Base-by-base conservation (phyloP, 2,329 filamentous ascomycete genomes). In the Fusarium tupiense region DNA sequence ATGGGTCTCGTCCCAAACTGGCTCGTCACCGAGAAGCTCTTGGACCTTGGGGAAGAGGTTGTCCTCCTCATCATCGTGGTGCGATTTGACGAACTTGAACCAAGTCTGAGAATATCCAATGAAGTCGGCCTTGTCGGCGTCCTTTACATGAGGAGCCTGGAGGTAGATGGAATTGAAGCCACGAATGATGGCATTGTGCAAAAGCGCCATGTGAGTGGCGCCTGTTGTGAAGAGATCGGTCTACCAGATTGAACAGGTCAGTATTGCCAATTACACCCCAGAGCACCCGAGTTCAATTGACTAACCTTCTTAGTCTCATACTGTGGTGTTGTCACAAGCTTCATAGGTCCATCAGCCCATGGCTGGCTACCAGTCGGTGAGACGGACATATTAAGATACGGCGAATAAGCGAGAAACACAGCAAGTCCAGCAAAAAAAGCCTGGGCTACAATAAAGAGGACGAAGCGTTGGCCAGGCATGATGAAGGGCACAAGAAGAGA, bases 81-180 rank as follows among this genome's bases (percentile, higher is more conserved):
- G 89, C 40, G 88, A 87, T 74, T 85, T 86, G 68, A 92, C 86
- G 73, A 91, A 90, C 64, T 87, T 86, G 81, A 86, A 85, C 88
- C 89, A 91, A 1, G 89, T 87, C 60, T 88, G 82, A 37, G 84
- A 83, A 81, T 91, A 92, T 24, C 85, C 85, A 61, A 91, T 80
- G 73, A 92, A 92, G 78, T 88, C 87, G 54, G 81, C 78, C 78
- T 86, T 86, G 78, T 91, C 88, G n/a, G 80, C 79, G 5, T 85
- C 84, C 16, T 84, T 79, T 47, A 91, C 80, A 74, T 87, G 83
- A 17, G 86, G 85, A 2, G 88, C 89, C 79, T 91, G 90, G 46
- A 87, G 85, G 78, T 88, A 90, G 77, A 92, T 90, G 76, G 86
- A 88, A 81, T 92, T 92, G 83, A 89, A 90, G 61, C 89, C 88